These are phyloP conservation scores for Spinacia oleracea DNA, from an alignment of 179 eudicot genomes.

Conservation along the genomic window DNA sequence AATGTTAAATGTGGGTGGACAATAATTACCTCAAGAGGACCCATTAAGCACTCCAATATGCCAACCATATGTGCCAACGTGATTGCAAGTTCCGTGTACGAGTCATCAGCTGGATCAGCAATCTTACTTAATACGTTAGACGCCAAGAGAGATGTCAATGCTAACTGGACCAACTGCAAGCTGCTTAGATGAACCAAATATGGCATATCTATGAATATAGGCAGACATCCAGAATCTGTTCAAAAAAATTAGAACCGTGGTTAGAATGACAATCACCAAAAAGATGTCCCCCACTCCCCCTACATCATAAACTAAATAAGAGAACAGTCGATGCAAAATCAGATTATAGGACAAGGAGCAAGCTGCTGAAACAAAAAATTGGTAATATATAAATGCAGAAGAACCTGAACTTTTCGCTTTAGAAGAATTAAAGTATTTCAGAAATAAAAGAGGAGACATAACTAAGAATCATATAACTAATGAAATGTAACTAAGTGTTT, in stretches of 20 bases:
- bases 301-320: constrained; percentile 4
- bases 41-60: constrained; percentile 88
- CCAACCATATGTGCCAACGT: constrained; percentile 97
- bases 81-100: constrained; percentile 95
- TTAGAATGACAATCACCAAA: constrained; percentile 19
- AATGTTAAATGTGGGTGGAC: background rate
- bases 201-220: constrained; percentile 88
- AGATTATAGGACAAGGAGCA: background rate
- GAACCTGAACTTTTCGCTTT: background rate
- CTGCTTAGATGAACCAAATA: constrained; percentile 97
- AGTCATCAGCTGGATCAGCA: constrained; percentile 68
- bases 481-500: background rate
- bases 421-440: background rate
- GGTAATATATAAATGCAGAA: background rate
- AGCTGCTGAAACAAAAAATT: background rate
- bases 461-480: background rate
- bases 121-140: constrained; percentile 76
- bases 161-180: constrained; percentile 99
- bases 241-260: constrained; percentile 19
- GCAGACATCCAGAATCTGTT: constrained; percentile 93
- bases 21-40: constrained; percentile 73
- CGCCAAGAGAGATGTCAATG: constrained; percentile 91
- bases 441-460: background rate
- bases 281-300: background rate
- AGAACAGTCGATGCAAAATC: background rate